phyloP scores from a whole-genome alignment of 2,329 filamentous ascomycete genomes.

The Cylindrodendrum hubeiense region DNA sequence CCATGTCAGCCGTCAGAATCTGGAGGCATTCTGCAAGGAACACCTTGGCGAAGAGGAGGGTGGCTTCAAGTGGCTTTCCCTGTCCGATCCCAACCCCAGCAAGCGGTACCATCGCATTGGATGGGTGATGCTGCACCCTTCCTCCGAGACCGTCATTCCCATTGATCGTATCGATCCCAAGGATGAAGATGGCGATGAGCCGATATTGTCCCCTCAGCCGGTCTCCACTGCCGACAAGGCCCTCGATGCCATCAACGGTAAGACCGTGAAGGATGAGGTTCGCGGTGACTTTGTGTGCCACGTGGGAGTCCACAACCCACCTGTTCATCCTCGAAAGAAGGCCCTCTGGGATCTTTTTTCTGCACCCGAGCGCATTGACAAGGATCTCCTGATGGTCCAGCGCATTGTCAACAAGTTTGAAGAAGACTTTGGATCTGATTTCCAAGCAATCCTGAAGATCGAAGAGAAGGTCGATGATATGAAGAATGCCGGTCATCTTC shows the following conservation, averaged over 20 bases:
- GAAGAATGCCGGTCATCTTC: constrained; percentile 79
- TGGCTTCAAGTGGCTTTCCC: constrained; percentile 94
- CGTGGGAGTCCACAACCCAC: constrained; percentile 94
- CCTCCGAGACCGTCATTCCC: constrained; percentile 73
- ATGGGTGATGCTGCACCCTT: constrained; percentile 95
- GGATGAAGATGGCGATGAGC: constrained; percentile 73
- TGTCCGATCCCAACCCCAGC: constrained; percentile 95
- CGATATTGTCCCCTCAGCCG: constrained; percentile 64
- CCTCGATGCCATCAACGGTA: constrained; percentile 94
- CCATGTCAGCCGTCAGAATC: constrained; percentile 91
- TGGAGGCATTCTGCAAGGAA: constrained; percentile 95
- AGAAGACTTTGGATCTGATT: constrained; percentile 80
- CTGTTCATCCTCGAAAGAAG: constrained; percentile 89
- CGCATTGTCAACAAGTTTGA: constrained; percentile 89
- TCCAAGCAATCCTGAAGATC: constrained; percentile 83
- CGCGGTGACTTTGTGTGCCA: constrained; percentile 98
- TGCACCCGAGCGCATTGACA: constrained; percentile 90
- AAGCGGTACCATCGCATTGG: constrained; percentile 98
- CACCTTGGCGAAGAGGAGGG: constrained; percentile 91
- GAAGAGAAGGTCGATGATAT: constrained; percentile 89
- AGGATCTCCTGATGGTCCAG: constrained; percentile 86
- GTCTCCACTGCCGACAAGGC: constrained; percentile 83
- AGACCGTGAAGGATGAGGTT: constrained; percentile 94
- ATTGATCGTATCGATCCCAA: constrained; percentile 80
- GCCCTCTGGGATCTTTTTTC: constrained; percentile 98